phyloP scores from a whole-genome alignment of 768 basidiomycete genomes.

The Arthromyces matolae region DNA sequence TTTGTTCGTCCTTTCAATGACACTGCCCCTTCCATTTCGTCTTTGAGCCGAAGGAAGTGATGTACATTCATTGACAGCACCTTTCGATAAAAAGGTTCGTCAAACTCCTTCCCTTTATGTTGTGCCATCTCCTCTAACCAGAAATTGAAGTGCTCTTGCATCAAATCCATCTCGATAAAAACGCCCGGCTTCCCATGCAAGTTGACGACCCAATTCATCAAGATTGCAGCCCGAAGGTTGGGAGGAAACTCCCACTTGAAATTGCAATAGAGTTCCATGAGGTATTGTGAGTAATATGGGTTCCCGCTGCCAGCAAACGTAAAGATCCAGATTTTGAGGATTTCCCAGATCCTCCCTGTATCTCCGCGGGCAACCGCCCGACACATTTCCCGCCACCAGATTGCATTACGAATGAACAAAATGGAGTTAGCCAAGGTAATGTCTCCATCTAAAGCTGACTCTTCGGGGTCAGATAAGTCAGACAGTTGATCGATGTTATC shows the following conservation, averaged over 20 bases:
- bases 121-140: constrained; percentile 24
- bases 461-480: constrained; percentile 4
- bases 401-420: constrained; percentile 19
- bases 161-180: constrained; percentile 27
- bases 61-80: no score
- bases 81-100: constrained; percentile 16
- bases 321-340: constrained; percentile 24
- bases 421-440: constrained; percentile 18
- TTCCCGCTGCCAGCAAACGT: constrained; percentile 23
- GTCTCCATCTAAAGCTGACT: constrained; percentile 4
- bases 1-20: constrained; percentile 15
- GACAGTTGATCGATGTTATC: constrained; percentile 1
- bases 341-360: constrained; percentile 21
- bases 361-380: constrained; percentile 22
- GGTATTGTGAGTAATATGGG: constrained; percentile 23
- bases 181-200: constrained; percentile 17
- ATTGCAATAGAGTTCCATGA: constrained; percentile 24
- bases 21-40: constrained; percentile 18
- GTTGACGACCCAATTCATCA: constrained; percentile 29
- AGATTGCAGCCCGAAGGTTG: constrained; percentile 16
- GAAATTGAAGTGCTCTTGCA: constrained; percentile 29
- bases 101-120: constrained; percentile 22
- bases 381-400: constrained; percentile 22
- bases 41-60: constrained; percentile 17
- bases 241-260: constrained; percentile 21